A percentile compares a stretch with the other conserved stretches of the same genome.
Conservation (phyloP, 1,139 yeast species). For the Kazachstania sp. region DNA sequence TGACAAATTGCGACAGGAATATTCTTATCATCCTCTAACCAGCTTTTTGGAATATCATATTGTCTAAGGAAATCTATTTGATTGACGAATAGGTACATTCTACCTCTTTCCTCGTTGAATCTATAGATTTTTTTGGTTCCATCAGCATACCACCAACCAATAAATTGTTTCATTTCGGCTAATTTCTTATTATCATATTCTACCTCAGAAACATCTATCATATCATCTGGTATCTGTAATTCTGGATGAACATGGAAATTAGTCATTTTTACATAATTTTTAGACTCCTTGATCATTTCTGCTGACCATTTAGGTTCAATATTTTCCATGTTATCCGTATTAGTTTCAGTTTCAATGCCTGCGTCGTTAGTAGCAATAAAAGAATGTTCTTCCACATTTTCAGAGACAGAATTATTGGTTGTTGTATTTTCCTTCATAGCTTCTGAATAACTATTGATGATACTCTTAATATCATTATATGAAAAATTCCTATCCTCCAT, state of each 20-base stretch:
- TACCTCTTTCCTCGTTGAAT: too few species aligned
- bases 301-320: too few species aligned
- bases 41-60: neutral
- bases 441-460: neutral
- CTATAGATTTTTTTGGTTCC: too few species aligned
- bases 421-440: neutral
- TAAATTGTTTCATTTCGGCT: neutral
- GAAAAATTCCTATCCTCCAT: conserved; percentile 30
- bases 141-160: neutral
- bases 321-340: neutral
- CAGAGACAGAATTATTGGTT: neutral
- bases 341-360: neutral
- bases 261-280: neutral
- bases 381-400: too few species aligned
- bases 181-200: neutral
- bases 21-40: neutral
- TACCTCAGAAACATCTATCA: neutral
- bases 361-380: too few species aligned
- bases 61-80: too few species aligned
- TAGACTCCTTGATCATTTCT: neutral
- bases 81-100: too few species aligned
- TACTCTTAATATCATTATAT: conserved; percentile 4
- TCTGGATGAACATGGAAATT: neutral
- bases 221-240: neutral
- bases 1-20: neutral